Evolutionary conservation across 1,284 basidiomycete species (phyloP), one percentile per base, ranked within the genome.

Genomic region (Fomitiporia mediterranea): DNA sequence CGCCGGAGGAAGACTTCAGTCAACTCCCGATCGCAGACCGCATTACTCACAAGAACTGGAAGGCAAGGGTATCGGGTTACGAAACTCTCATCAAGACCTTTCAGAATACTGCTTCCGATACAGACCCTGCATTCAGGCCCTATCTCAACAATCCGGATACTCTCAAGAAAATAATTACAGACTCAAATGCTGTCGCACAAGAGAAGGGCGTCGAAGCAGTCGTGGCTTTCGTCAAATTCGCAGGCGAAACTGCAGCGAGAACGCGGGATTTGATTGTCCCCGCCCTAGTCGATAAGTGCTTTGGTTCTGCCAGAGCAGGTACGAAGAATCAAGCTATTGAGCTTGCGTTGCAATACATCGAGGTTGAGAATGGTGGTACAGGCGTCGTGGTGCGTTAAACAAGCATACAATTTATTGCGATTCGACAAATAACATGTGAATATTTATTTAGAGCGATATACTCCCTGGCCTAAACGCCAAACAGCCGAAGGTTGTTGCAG

Each of bases 41-140:
- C 47, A 84, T 98, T 60, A 74, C 81, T 9, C 92, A 96, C 78
- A 98, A 98, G 81, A 94, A 96, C 68, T 99, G 96, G 96, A 99
- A 99, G 74, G 96, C 97, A 49, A 86, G 96, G 63, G 83, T 97
- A 64, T 93, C 86, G 67, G 97, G 85, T 55, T 99, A 99, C 71
- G 91, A 93, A 70, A 77, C 91, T 44, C 84, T 98, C 61, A 83
- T 89, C 74, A 87, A 90, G 72, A 83, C 81, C 58, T 95, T 96
- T 70, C 85, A 86, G 67, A 87, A 84, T 55, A 93, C 94, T 38
- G 87, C 88, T 61, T 94, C 92, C 50, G 96, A 98, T 68, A 83
- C 84, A 61, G 96, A 98, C 78, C 92, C 94, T 51, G 89, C 91
- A 47, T 99, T 99, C 77, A 85, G 84, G 65, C 91, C 92, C 23